phyloP scores from a whole-genome alignment of 331 rosid genomes.

The Malus hybrid region DNA sequence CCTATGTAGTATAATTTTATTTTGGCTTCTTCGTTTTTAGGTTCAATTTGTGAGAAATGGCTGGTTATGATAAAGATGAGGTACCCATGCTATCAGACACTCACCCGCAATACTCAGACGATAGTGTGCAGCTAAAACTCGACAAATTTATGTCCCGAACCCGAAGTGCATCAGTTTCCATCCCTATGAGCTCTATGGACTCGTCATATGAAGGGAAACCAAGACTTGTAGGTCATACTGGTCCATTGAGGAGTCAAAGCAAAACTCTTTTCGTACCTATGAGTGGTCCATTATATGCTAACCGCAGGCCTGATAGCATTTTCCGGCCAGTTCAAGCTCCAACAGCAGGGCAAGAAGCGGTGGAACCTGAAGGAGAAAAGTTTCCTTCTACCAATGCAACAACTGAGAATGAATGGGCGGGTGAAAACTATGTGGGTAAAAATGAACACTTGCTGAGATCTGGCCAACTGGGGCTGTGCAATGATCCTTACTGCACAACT shows the following conservation, averaged over 20 bases:
- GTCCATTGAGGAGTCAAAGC: conserved; percentile 55
- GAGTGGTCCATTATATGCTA: conserved; percentile 61
- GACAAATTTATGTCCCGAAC: conserved; percentile 33
- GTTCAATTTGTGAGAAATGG: conserved; percentile 40
- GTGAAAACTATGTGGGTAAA: conserved; percentile 20
- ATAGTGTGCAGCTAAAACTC: conserved; percentile 20
- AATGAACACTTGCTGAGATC: conserved; percentile 77
- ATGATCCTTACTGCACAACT: conserved; percentile 83
- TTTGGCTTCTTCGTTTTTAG: not conserved
- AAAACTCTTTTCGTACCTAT: conserved; percentile 45
- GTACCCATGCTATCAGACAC: conserved; percentile 49
- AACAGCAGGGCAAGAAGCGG: conserved; percentile 29
- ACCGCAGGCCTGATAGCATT: conserved; percentile 29
- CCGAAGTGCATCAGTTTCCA: conserved; percentile 58
- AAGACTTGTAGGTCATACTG: conserved; percentile 63
- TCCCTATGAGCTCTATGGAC: conserved; percentile 43
- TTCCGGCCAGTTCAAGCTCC: conserved; percentile 18
- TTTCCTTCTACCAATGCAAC: conserved; percentile 24
- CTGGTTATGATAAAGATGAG: conserved; percentile 50
- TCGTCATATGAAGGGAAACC: conserved; percentile 31
- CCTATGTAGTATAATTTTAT: not conserved
- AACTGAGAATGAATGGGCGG: conserved; percentile 32
- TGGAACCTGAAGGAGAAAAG: conserved; percentile 26
- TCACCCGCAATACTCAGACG: conserved; percentile 24
- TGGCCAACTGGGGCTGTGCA: conserved; percentile 86